Conservation (phyloP, 192 early-diverging fungal species). For the Umbelopsis isabellina region DNA sequence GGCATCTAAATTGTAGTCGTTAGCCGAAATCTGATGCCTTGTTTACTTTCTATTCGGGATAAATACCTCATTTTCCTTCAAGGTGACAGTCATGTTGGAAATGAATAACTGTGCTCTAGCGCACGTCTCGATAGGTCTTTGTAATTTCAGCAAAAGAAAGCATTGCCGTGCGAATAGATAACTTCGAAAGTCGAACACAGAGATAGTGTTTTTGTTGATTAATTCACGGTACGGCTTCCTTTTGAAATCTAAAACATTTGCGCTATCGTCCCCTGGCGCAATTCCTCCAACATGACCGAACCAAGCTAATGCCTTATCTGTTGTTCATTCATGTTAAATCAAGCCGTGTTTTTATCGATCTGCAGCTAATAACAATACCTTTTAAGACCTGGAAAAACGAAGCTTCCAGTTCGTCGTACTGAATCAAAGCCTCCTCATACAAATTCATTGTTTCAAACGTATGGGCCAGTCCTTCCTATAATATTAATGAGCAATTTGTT, state of each 20-base stretch:
- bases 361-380: slow-evolving; percentile 45
- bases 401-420: slow-evolving; percentile 98
- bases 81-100: slow-evolving; percentile 66
- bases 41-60: not conserved
- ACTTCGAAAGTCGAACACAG: slow-evolving; percentile 95
- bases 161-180: slow-evolving; percentile 95
- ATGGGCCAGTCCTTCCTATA: slow-evolving; percentile 78
- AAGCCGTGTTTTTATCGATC: slow-evolving; percentile 21
- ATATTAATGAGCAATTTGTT: not conserved
- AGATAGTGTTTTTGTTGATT: slow-evolving; percentile 89
- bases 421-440: slow-evolving; percentile 84
- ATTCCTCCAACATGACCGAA: slow-evolving; percentile 91
- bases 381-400: slow-evolving; percentile 89
- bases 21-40: not conserved
- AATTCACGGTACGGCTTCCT: slow-evolving; percentile 84
- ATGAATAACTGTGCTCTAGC: slow-evolving; percentile 76
- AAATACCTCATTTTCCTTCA: slow-evolving; percentile 72
- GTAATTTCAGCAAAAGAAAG: slow-evolving; percentile 71
- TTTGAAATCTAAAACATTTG: slow-evolving; percentile 74
- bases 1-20: not conserved
- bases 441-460: slow-evolving; percentile 89
- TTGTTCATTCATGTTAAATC: not conserved
- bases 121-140: slow-evolving; percentile 68
- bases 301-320: slow-evolving; percentile 88
- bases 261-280: slow-evolving; percentile 85